Evolutionary conservation across 129 eudicot genomes (phyloP).

Genomic region (Arctium minus): DNA sequence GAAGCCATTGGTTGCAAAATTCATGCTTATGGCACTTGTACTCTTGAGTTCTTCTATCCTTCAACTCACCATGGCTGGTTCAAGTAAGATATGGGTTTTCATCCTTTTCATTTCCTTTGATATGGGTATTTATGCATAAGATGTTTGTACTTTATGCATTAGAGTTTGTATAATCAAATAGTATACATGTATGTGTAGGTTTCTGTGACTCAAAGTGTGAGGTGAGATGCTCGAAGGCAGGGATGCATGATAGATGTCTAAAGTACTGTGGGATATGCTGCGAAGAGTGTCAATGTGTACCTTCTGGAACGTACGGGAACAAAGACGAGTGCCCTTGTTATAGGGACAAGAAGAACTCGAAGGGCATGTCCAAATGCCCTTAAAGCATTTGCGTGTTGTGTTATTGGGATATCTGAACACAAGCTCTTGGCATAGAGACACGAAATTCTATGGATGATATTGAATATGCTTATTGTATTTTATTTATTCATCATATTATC

Average conservation of each 20-base stretch:
- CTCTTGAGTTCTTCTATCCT: constrained; percentile 42
- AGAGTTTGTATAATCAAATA: background rate
- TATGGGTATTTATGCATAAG: background rate
- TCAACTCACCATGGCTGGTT: constrained; percentile 46
- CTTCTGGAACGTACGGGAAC: constrained; percentile 75
- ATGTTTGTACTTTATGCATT: background rate
- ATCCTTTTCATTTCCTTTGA: background rate
- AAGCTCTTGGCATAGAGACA: background rate
- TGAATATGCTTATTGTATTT: background rate
- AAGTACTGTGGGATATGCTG: constrained; percentile 84
- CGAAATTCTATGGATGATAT: background rate
- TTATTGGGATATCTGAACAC: background rate
- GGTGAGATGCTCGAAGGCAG: constrained; percentile 74
- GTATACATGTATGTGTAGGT: constrained; percentile 7
- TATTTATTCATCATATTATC: background rate
- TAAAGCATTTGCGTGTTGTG: constrained; percentile 4
- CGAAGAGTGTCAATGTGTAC: constrained; percentile 70
- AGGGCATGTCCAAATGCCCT: constrained; percentile 79
- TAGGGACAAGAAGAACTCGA: constrained; percentile 66
- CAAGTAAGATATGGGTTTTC: constrained; percentile 36
- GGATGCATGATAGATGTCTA: constrained; percentile 53
- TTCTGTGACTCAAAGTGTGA: constrained; percentile 60
- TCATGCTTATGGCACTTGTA: constrained; percentile 33
- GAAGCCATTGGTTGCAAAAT: constrained; percentile 38
- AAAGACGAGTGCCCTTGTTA: constrained; percentile 87